These are phyloP conservation scores for Sporothrix pseudoabietina DNA, from an alignment of 2,329 filamentous ascomycete species.

Conservation along the genomic window DNA sequence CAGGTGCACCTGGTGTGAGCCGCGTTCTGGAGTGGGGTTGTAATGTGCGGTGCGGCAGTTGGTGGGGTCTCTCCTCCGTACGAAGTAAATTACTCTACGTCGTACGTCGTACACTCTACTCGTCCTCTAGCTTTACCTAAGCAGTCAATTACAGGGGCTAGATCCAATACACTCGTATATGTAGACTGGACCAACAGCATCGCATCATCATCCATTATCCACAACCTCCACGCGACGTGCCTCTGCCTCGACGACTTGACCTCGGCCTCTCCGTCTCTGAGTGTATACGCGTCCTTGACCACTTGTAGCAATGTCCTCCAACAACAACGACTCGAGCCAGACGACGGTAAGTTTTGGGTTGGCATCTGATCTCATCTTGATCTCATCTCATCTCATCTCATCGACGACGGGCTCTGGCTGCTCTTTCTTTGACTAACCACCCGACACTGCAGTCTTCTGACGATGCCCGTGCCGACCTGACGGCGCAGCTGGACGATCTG, in stretches of 20 bases:
- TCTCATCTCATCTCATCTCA: too few species aligned
- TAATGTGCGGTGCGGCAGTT: background rate
- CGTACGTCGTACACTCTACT: too few species aligned
- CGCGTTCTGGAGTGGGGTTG: background rate
- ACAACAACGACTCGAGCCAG: constrained; percentile 45
- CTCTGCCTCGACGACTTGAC: background rate
- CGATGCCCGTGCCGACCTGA: constrained; percentile 64
- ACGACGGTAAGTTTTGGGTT: constrained; percentile 40
- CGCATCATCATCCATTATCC: background rate
- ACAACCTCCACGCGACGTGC: background rate
- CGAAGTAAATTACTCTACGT: too few species aligned
- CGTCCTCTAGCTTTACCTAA: background rate
- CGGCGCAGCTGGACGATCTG: constrained; percentile 80
- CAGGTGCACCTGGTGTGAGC: background rate
- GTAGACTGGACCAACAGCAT: background rate
- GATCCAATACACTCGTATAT: background rate
- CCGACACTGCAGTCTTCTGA: constrained; percentile 43
- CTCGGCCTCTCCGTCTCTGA: too few species aligned
- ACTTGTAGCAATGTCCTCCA: constrained; percentile 30
- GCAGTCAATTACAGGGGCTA: constrained; percentile 2
- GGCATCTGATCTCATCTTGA: background rate
- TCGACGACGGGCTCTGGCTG: background rate
- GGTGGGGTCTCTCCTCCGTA: background rate
- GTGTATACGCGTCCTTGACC: background rate
- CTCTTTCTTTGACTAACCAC: background rate